Percentiles rank a stretch among this genome's conserved stretches.
phyloP scores from a whole-genome alignment of 2,329 filamentous ascomycete genomes.

The Ramularia endophylla region DNA sequence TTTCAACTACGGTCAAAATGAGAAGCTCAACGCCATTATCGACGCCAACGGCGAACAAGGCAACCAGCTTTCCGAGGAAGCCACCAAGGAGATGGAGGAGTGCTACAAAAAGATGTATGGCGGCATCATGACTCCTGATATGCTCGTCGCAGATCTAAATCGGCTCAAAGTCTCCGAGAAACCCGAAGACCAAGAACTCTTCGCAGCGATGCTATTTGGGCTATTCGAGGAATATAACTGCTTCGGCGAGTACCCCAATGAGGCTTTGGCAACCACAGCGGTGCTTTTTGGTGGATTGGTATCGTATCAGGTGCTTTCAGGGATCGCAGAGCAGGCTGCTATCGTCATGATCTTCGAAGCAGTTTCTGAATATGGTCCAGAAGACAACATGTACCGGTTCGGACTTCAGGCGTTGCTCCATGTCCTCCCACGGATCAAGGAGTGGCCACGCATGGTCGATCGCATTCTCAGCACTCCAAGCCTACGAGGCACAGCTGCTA shows the following conservation, averaged over 20 bases:
- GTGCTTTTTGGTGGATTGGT: conserved; percentile 89
- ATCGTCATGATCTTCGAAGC: conserved; percentile 97
- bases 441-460: conserved; percentile 95
- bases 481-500: conserved; percentile 68
- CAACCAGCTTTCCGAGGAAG: conserved; percentile 72
- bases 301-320: conserved; percentile 83
- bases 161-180: conserved; percentile 84
- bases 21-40: conserved; percentile 73
- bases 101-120: conserved; percentile 98
- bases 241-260: conserved; percentile 92
- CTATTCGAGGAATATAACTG: conserved; percentile 96
- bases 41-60: conserved; percentile 70
- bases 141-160: conserved; percentile 78
- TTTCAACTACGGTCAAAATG: conserved; percentile 90
- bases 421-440: conserved; percentile 71
- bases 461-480: conserved; percentile 76
- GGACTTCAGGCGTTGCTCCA: conserved; percentile 92
- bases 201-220: conserved; percentile 97
- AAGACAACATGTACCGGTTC: conserved; percentile 96
- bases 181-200: conserved; percentile 82
- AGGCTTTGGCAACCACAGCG: conserved; percentile 89
- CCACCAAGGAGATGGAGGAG: conserved; percentile 91
- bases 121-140: conserved; percentile 76
- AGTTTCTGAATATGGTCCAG: conserved; percentile 74
- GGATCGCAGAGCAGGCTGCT: conserved; percentile 87